Conservation (phyloP, 805 yeast genomes). For the Candida pini region DNA sequence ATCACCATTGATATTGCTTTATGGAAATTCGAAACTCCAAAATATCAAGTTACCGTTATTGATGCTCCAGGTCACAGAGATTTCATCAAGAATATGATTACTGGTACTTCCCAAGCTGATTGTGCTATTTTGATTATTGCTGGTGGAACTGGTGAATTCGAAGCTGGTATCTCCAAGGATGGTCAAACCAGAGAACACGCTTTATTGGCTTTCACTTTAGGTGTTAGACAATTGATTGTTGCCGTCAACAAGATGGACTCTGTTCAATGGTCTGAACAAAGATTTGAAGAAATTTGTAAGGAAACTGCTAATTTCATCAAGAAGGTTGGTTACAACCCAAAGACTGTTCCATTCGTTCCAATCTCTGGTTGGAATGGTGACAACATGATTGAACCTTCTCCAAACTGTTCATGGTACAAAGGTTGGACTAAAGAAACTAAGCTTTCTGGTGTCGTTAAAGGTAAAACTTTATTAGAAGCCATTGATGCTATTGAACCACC, state of each 20-base stretch:
- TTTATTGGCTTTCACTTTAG: conserved; percentile 81
- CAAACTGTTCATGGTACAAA: conserved; percentile 86
- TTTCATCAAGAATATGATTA: conserved; percentile 94
- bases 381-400: conserved; percentile 81
- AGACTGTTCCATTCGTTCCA: conserved; percentile 83
- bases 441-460: conserved; percentile 65
- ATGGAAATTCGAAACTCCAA: conserved; percentile 90
- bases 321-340: conserved; percentile 81
- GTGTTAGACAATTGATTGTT: conserved; percentile 81
- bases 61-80: conserved; percentile 97
- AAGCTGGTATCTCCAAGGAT: conserved; percentile 91
- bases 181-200: conserved; percentile 97
- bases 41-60: conserved; percentile 83
- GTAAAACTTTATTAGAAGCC: conserved; percentile 81
- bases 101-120: conserved; percentile 94
- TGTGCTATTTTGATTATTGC: conserved; percentile 88
- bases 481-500: conserved; percentile 81
- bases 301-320: conserved; percentile 76
- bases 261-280: conserved; percentile 77
- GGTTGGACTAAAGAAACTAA: conserved; percentile 79
- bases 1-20: conserved; percentile 92
- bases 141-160: conserved; percentile 92
- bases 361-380: conserved; percentile 92
- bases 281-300: conserved; percentile 74
- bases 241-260: conserved; percentile 96